Base-by-base conservation (phyloP, 2,329 filamentous ascomycete genomes). In the Aureobasidium sp. region DNA sequence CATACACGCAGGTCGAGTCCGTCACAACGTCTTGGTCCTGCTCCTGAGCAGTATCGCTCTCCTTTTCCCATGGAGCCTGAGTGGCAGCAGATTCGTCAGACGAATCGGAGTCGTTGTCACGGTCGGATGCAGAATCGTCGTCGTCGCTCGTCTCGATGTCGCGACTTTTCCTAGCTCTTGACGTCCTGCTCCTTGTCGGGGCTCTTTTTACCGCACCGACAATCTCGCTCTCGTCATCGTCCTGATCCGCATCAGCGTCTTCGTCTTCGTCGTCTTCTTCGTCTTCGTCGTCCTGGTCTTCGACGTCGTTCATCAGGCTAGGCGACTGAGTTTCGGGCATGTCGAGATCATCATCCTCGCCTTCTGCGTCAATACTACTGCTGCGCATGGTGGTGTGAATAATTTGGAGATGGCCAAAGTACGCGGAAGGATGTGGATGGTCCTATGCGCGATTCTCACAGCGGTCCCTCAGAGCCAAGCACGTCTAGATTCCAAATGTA, bases 1-100 rank as follows among this genome's bases (percentile, higher is more conserved):
- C 83, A 79, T 76, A 88, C 85, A 87, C 81, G 84, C 86, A 89
- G 64, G 81, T 80, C 68, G 83, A 85, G 20, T 80, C 79, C 68
- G 80, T 80, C 34, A 75, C 73, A 64, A 75, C 74, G 63, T 77
- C 79, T 12, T 81, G 80, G 39, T 87, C 85, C 12, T 81, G 81
- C 3, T 84, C 85, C 62, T 81, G 81, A 52, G 75, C 79, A 63
- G 81, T 82, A 20, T 80, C 79, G 70, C 77, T 80, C 64, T 78
- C 81, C 53, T 75, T 79, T 61, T 81, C 79, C 72, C 79, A 82
- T 42, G 81, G 81, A 36, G 79, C 78, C 47, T 81, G 83, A 31
- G 73, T 75, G 31, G 76, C 75, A 49, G 69, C 70, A 34, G 69
- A 67, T 20, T 64, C 64, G 56, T 66, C 67, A n/a, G 48, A 55